These are phyloP conservation scores for Lentinula detonsa DNA, from an alignment of 768 basidiomycete genomes.

Conservation along the genomic window DNA sequence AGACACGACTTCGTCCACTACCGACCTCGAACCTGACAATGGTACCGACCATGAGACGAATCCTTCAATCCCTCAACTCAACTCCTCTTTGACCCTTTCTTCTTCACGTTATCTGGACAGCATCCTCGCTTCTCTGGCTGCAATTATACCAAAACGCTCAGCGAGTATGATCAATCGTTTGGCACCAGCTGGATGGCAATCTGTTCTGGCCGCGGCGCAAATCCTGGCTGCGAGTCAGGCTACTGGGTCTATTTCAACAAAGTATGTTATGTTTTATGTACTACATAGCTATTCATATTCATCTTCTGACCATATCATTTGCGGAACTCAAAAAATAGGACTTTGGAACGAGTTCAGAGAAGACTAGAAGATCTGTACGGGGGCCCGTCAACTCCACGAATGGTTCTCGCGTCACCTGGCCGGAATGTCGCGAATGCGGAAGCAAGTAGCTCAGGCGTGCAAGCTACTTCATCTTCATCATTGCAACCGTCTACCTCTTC, in stretches of 20 bases:
- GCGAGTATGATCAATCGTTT: conserved; percentile 63
- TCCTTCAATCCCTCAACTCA: conserved; percentile 16
- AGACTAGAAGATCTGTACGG: conserved; percentile 25
- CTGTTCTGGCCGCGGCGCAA: conserved; percentile 37
- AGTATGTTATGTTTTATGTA: conserved; percentile 14
- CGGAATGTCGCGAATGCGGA: not conserved
- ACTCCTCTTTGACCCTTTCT: conserved; percentile 34
- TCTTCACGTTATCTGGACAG: conserved; percentile 41
- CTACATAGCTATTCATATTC: not conserved
- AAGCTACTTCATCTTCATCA: not conserved
- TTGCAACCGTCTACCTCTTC: not conserved
- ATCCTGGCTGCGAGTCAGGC: conserved; percentile 37
- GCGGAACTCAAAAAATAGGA: conserved; percentile 4
- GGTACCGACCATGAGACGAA: conserved; percentile 17
- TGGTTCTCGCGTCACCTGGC: not conserved
- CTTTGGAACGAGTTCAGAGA: conserved; percentile 18
- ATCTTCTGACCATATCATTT: not conserved
- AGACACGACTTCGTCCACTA: not conserved
- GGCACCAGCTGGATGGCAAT: conserved; percentile 56
- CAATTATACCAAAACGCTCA: conserved; percentile 47
- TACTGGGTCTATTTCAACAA: conserved; percentile 13
- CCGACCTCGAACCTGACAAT: conserved; percentile 5
- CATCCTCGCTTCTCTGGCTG: conserved; percentile 48
- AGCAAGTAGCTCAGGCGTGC: not conserved
- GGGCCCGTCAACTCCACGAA: not conserved